phyloP scores from a whole-genome alignment of 441 rosid genomes.

The California macrophylla region DNA sequence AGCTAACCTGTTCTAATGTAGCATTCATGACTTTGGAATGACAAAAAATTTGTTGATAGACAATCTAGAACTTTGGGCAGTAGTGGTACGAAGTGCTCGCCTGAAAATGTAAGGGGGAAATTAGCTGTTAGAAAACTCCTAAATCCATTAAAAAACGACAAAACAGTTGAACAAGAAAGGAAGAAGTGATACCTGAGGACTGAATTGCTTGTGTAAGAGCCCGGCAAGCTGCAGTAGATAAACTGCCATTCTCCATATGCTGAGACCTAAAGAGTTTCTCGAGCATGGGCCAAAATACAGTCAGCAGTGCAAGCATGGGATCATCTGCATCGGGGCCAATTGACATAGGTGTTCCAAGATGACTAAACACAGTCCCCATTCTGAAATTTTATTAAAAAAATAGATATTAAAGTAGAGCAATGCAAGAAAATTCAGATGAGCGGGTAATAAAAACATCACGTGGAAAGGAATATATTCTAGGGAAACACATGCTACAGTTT shows the following conservation, averaged over 20 bases:
- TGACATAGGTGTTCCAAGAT: constrained; percentile 48
- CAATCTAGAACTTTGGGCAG: constrained; percentile 80
- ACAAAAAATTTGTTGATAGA: constrained; percentile 70
- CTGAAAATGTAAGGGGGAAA: constrained; percentile 22
- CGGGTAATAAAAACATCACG: not conserved
- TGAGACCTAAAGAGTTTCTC: constrained; percentile 78
- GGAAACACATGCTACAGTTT: not conserved
- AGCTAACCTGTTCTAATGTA: constrained; percentile 76
- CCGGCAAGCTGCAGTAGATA: constrained; percentile 82
- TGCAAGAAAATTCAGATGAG: not conserved
- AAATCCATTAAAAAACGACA: not conserved
- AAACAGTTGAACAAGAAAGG: not conserved
- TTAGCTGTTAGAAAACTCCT: not conserved
- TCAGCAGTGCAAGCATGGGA: constrained; percentile 52
- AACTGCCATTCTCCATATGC: constrained; percentile 74
- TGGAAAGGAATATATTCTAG: not conserved
- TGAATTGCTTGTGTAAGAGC: constrained; percentile 85
- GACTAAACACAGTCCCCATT: constrained; percentile 81
- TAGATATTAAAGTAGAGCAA: constrained; percentile 11
- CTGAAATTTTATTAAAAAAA: constrained; percentile 30
- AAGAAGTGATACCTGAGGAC: constrained; percentile 53
- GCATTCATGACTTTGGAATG: constrained; percentile 81
- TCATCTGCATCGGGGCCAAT: constrained; percentile 49
- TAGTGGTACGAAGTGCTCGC: constrained; percentile 70
- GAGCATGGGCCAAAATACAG: constrained; percentile 82